These are phyloP conservation scores for Drechslerella coelobrocha DNA, from an alignment of 2,329 filamentous ascomycete genomes.

Conservation along the genomic window DNA sequence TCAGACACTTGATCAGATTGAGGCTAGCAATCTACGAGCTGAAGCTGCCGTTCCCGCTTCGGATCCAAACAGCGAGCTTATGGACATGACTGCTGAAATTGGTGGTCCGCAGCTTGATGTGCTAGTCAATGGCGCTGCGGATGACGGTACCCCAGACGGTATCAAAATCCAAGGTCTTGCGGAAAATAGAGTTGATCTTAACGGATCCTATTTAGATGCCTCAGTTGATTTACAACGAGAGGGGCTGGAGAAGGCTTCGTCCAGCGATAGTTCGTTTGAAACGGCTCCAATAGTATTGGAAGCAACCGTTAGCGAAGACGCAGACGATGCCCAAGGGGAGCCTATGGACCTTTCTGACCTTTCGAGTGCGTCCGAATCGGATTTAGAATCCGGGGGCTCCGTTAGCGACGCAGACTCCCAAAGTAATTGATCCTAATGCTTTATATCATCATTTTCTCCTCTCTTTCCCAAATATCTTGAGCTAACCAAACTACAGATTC, in stretches of 20 bases:
- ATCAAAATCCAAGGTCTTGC: neutral
- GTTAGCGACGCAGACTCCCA: constrained; percentile 5
- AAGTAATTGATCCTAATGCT: constrained; percentile 16
- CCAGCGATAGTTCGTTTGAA: constrained; percentile 23
- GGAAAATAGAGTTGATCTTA: neutral
- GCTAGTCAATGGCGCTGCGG: neutral
- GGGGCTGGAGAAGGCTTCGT: constrained; percentile 1
- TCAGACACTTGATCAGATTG: constrained; percentile 33
- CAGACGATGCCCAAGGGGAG: constrained; percentile 21
- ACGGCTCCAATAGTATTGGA: constrained; percentile 21
- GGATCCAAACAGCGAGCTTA: constrained; percentile 10
- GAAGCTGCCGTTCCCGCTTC: constrained; percentile 6
- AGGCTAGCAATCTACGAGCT: constrained; percentile 4
- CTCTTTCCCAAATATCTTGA: neutral
- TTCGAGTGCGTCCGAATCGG: constrained; percentile 7
- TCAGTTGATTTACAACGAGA: neutral
- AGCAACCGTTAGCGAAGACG: neutral
- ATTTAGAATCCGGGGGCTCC: constrained; percentile 9
- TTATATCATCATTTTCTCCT: neutral
- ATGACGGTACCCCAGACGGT: neutral
- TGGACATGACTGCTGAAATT: constrained; percentile 11
- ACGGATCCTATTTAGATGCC: neutral
- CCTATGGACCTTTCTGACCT: constrained; percentile 42
- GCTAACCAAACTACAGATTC: constrained; percentile 25
- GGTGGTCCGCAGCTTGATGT: constrained; percentile 3